phyloP scores from a whole-genome alignment of 768 basidiomycete species.

The Calocybe cyanea region DNA sequence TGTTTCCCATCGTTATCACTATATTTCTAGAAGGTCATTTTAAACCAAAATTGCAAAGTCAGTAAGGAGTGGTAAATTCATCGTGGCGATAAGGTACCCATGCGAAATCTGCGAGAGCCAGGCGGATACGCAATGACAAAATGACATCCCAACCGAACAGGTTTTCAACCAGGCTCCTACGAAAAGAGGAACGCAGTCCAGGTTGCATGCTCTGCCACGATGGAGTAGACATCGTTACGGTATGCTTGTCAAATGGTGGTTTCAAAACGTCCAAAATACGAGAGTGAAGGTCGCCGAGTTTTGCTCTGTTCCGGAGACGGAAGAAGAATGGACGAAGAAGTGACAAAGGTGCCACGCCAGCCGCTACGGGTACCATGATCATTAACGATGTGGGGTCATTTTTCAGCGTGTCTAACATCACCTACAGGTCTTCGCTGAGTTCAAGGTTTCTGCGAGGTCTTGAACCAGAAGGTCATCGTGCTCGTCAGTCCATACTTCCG shows the following conservation, averaged over 20 bases:
- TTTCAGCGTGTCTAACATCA: too few relatives aligned
- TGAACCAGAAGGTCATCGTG: conserved; percentile 31
- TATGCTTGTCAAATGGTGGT: conserved; percentile 29
- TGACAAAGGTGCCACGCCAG: conserved; percentile 44
- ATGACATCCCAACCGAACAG: conserved; percentile 61
- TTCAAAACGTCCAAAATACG: conserved; percentile 45
- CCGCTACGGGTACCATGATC: conserved; percentile 21
- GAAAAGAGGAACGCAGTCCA: conserved; percentile 39
- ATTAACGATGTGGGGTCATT: background rate
- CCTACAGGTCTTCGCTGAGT: conserved; percentile 29
- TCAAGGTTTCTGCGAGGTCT: conserved; percentile 28
- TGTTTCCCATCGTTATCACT: conserved; percentile 38
- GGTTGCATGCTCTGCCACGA: conserved; percentile 24
- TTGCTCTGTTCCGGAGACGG: conserved; percentile 34
- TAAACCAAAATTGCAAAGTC: background rate
- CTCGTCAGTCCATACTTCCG: conserved; percentile 48
- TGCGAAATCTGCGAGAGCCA: conserved; percentile 48
- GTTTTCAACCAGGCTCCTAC: conserved; percentile 49
- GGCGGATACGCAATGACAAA: conserved; percentile 49
- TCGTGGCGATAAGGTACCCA: conserved; percentile 34
- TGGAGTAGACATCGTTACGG: conserved; percentile 26
- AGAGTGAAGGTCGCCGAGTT: conserved; percentile 33
- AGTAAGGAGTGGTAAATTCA: background rate
- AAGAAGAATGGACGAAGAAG: conserved; percentile 50
- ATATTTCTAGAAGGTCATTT: conserved; percentile 36